Percentiles rank a stretch among this genome's conserved stretches.
phyloP scores from a whole-genome alignment of 257 asterid species.

The Plantago ovata region DNA sequence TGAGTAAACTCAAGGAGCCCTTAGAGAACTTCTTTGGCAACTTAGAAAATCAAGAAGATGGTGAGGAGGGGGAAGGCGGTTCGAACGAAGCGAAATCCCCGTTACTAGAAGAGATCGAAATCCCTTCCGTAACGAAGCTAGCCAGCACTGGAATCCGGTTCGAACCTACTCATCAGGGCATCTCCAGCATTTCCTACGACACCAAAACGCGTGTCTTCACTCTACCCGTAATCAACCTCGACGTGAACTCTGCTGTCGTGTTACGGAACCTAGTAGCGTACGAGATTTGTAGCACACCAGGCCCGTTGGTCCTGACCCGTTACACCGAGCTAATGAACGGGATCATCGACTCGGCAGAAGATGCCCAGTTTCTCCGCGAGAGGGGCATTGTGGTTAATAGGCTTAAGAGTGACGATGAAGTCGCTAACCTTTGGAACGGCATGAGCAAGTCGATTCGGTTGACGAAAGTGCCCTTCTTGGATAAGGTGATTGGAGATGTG shows the following conservation, averaged over 20 bases:
- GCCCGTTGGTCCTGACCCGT: constrained; percentile 11
- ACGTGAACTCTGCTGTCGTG: constrained; percentile 4
- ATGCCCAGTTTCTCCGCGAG: constrained; percentile 7
- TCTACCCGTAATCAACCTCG: constrained; percentile 3
- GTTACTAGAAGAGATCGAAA: constrained; percentile 10
- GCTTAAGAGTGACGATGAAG: constrained; percentile 16
- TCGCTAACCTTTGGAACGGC: constrained; percentile 13
- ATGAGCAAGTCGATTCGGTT: constrained; percentile 7
- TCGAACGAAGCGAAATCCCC: neutral
- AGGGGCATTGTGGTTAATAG: constrained; percentile 10
- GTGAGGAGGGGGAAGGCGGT: too few species aligned
- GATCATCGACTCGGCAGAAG: constrained; percentile 3
- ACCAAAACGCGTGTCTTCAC: neutral
- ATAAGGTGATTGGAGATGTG: constrained; percentile 14
- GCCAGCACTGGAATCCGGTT: neutral
- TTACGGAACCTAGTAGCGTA: constrained; percentile 14
- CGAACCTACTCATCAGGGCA: constrained; percentile 9
- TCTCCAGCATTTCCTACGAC: constrained; percentile 1
- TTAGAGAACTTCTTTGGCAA: constrained; percentile 7
- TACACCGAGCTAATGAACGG: constrained; percentile 15
- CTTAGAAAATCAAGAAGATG: too few species aligned
- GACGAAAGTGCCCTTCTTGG: constrained; percentile 17
- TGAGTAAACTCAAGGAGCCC: constrained; percentile 19
- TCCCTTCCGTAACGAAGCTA: constrained; percentile 18
- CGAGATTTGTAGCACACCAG: constrained; percentile 10